These are phyloP conservation scores for Jimgerdemannia lactiflua DNA, from an alignment of 192 early-diverging fungal genomes.

Conservation along the genomic window DNA sequence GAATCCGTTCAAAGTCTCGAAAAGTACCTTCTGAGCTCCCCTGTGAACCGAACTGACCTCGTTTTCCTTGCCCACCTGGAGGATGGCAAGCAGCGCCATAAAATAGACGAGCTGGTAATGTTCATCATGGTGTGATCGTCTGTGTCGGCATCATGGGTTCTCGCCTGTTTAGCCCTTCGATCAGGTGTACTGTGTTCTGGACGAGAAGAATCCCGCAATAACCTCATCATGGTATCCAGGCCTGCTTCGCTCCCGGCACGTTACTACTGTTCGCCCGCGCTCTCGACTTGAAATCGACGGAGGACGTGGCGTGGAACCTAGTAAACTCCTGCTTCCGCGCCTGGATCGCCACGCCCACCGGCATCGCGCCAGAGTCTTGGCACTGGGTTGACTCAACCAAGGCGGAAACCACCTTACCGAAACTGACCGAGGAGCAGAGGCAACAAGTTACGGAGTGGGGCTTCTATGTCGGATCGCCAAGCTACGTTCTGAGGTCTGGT, in stretches of 20 bases:
- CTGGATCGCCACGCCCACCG: constrained; percentile 42
- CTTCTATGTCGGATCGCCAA: not conserved
- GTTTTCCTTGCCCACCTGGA: constrained; percentile 11
- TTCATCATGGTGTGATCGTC: not conserved
- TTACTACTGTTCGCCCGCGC: constrained; percentile 42
- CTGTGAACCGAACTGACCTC: constrained; percentile 3
- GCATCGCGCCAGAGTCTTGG: constrained; percentile 49
- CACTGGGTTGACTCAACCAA: constrained; percentile 17
- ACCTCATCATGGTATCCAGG: constrained; percentile 18
- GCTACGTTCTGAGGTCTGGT: constrained; percentile 52
- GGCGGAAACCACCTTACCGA: constrained; percentile 2
- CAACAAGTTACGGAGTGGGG: constrained; percentile 13
- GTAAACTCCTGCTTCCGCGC: constrained; percentile 43
- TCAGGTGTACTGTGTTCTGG: no score
- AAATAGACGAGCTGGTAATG: constrained; percentile 22
- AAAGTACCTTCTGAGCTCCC: constrained; percentile 16
- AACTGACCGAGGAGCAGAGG: constrained; percentile 7
- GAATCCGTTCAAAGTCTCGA: constrained; percentile 14
- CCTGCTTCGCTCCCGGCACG: constrained; percentile 53
- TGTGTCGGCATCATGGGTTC: no score
- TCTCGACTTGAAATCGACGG: constrained; percentile 27
- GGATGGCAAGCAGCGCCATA: constrained; percentile 1
- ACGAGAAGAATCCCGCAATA: no score
- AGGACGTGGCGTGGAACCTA: constrained; percentile 32
- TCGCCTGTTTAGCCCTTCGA: no score